Base-by-base conservation (phyloP, 345 rosid genomes). In the Citrus sp. region DNA sequence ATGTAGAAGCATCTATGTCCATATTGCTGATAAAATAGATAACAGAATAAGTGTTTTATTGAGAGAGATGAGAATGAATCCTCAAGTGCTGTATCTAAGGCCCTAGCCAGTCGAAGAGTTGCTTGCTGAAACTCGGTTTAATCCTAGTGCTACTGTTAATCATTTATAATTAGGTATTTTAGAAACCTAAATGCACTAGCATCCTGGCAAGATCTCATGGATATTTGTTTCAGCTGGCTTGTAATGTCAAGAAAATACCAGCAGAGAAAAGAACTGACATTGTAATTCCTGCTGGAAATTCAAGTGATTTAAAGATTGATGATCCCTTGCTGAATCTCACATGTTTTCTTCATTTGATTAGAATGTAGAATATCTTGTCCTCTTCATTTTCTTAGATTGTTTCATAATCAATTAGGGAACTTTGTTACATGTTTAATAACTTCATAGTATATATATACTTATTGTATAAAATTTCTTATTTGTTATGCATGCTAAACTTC, bases 1-100 rank as follows among this genome's bases (percentile, higher is more conserved):
- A 14, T 64, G 46, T 64, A n/a, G 54, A 46, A 63, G 68, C 78
- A 63, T 75, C 67, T 64, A 27, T 22, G 21, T 64, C 62, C 62
- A 28, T 16, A 7, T 62, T 28, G 38, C 21, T 16, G 59, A 27
- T 37, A 73, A 24, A 9, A 42, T 51, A 75, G 78, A 46, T 27
- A 27, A 51, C 35, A 40, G 4, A 46, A 22, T 64, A 46, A 9
- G 46, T 28, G 22, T 49, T 49, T 35, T 64, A 9, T 18, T 38
- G 28, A 5, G 5, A 21, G 12, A 21, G 58, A 37, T 64, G 21
- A 3, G 71, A 64, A 32, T 46, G 24, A 75, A 46, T 9, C 51
- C 7, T 7, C 13, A 32, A 7, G 18, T 25, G 30, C 18, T 28
- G 19, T 46, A 75, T 13, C 40, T 64, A 21, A 64, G 46, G 78